Percentiles rank a stretch among this genome's conserved stretches.
Conservation (phyloP, 1,139 yeast genomes). For the Saccharomycopsis hybrid region DNA sequence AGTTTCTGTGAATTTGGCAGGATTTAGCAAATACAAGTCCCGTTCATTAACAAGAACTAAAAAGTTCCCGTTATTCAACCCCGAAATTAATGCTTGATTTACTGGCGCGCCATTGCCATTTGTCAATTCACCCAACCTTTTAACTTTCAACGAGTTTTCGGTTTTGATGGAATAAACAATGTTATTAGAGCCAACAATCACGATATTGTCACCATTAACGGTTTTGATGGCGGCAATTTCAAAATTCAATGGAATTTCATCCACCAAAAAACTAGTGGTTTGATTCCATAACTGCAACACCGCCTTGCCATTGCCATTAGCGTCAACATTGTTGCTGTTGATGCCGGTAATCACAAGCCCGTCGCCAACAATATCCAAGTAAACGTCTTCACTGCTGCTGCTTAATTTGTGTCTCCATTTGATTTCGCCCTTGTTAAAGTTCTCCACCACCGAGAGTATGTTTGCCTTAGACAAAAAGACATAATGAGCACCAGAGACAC, state of each 20-base stretch:
- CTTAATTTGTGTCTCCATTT: conserved; percentile 28
- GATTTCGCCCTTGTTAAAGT: conserved; percentile 25
- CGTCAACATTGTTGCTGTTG: background rate
- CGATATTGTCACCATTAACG: background rate
- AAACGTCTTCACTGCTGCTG: background rate
- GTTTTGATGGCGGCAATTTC: background rate
- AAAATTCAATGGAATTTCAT: conserved; percentile 1
- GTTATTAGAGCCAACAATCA: conserved; percentile 3
- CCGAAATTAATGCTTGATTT: background rate
- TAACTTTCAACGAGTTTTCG: too few relatives aligned
- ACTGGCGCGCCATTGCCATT: too few relatives aligned
- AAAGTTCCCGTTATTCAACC: conserved; percentile 11
- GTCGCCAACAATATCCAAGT: background rate
- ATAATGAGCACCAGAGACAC: background rate
- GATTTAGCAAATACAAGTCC: background rate
- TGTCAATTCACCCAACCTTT: too few relatives aligned
- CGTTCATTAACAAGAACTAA: background rate
- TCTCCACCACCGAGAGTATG: conserved; percentile 27
- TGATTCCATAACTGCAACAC: conserved; percentile 23
- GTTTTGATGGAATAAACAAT: too few relatives aligned
- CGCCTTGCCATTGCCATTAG: conserved; percentile 3
- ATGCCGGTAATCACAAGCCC: background rate
- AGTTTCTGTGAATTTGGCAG: too few relatives aligned
- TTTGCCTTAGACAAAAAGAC: conserved; percentile 26
- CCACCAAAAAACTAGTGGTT: conserved; percentile 21